Conservation (phyloP, 345 rosid species). For the Melastoma malabathricum region DNA sequence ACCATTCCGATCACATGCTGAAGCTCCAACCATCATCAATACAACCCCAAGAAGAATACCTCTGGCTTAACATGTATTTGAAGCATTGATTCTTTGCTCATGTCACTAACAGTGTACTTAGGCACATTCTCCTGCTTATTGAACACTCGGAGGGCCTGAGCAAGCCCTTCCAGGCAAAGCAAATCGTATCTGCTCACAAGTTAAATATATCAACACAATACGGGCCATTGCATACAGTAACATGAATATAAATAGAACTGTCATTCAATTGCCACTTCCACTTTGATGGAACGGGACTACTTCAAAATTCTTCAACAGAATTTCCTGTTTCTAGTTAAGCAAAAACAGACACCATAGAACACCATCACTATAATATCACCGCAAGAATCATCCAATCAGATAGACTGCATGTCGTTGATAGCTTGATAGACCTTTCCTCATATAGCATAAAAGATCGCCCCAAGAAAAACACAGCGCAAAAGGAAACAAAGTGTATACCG, state of each 20-base stretch:
- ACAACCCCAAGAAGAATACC: slow-evolving; percentile 19
- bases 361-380: too few relatives aligned
- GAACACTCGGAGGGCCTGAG: slow-evolving; percentile 87
- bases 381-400: too few relatives aligned
- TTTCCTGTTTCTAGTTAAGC: neutral
- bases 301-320: neutral
- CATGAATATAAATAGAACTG: too few relatives aligned
- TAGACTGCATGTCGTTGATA: too few relatives aligned
- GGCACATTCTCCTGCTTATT: slow-evolving; percentile 51
- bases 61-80: slow-evolving; percentile 62
- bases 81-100: slow-evolving; percentile 37
- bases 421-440: too few relatives aligned
- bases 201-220: too few relatives aligned
- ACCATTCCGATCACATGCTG: too few relatives aligned
- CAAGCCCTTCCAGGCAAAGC: slow-evolving; percentile 93
- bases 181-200: slow-evolving; percentile 57
- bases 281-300: neutral
- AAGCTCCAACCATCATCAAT: neutral
- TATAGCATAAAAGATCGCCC: neutral
- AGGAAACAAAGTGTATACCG: neutral
- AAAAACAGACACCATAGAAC: too few relatives aligned
- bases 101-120: slow-evolving; percentile 15
- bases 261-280: too few relatives aligned
- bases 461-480: neutral
- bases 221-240: too few relatives aligned